Base-by-base conservation (phyloP, 2,329 filamentous ascomycete species). In the Exserohilum rostratum region DNA sequence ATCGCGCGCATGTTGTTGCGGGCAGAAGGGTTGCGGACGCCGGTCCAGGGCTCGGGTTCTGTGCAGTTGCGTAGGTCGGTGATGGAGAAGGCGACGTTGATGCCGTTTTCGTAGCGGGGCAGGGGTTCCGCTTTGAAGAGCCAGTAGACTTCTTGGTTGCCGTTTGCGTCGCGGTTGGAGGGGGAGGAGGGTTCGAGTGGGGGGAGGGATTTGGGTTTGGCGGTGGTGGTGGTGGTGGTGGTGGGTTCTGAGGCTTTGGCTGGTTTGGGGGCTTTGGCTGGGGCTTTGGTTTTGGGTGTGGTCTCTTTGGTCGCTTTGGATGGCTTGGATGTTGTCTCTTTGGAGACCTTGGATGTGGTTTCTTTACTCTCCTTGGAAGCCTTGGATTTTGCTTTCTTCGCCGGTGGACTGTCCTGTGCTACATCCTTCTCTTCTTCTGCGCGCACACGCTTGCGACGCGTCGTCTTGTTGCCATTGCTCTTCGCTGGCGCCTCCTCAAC, bases 81-180 rank as follows among this genome's bases (percentile, higher is more conserved):
- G 67, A 99, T 97, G 0, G 92, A 96, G 77, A 98, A 99, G 63
- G 87, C 89, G 40, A 97, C 91, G 71, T 98, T 93, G 46, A 90
- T 80, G 0, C 92, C 93, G 50, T 92, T 93, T 72, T 96, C 91
- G 13, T 92, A 78, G 5, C 95, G 88, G 3, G 91, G 86, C 66
- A 96, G 90, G 0, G 95, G 93, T 77, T 99, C 80, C 35, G 80
- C 79, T 64, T 82, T 82, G 69, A 82, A 74, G 5, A 82, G 75
- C 80, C 80, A 82, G 64, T 74, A 81, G 11, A 67, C 59, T 57
- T 72, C 57, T 59, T 75, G 71, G 3, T 58, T 30, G 43, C 68
- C 68, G 29, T 59, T 46, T 5, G 61, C 52, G 31, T 70, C 59
- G 58, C 68, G 69, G 42, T 73, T 73, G 11, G 65, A 60, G 15